Evolutionary conservation across 1,284 basidiomycete species (phyloP), one percentile per base, ranked within the genome.

Genomic region (Violaceomyces palustris): DNA sequence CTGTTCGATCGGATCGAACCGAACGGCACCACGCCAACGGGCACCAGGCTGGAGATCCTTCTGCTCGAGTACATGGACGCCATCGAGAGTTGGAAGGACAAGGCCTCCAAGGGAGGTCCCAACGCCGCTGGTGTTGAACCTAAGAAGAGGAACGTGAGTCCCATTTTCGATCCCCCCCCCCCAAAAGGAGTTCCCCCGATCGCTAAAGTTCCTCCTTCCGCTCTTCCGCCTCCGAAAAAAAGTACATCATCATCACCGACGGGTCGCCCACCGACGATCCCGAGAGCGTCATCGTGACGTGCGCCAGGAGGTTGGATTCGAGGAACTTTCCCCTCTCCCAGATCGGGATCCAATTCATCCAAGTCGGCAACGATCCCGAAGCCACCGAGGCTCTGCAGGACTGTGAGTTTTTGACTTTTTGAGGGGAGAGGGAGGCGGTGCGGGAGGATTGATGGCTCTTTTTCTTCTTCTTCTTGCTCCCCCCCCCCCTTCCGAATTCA

Each of bases 271-370:
- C 77, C 17, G 80, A 82, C 58, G 80, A 81, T 60, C 79, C 78
- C 1, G 73, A 77, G 37, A 71, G 73, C 40, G 78, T 79, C 4
- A 81, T 83, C 22, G 75, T 78, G 9, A 70, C 75, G 14, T 70
- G 76, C 14, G 80, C 81, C 8, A 74, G 74, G 35, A 74, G 79
- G 21, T 73, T 83, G 0, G 80, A 82, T 49, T 57, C 55, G 9
- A 73, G 75, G 0, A 72, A 79, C 35, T 79, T 77, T 50, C 79
- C 81, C 0, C 69, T 82, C 45, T 27, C 69, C 66, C 50, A 77
- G 61, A 74, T 81, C 21, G 78, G 79, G 23, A 79, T 84, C 24
- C 81, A 82, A 48, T 83, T 84, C n/a, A 73, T 76, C 10, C 82
- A 83, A 73, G 32, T 58, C 10, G 81, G 82, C 3, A 61, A 77